Evolutionary conservation across 2,329 filamentous ascomycete species (phyloP), one percentile per base, ranked within the genome.

Genomic region (Colletotrichum sidae): DNA sequence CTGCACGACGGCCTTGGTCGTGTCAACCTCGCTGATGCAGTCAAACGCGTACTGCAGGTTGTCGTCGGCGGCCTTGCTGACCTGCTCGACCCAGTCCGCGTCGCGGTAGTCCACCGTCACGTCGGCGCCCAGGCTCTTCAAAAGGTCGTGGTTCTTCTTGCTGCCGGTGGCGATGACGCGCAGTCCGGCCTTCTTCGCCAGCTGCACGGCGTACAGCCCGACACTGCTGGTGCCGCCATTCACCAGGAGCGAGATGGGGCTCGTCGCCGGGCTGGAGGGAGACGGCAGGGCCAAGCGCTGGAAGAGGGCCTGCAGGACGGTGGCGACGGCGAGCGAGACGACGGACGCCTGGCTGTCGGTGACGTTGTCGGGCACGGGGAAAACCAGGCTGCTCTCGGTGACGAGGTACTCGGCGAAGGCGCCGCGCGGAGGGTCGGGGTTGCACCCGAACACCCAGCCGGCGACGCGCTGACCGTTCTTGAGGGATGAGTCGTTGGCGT

Each of bases 71-170:
- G 77, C 75, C 17, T 70, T 69, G 46, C 35, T 46, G 12, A 60
- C 54, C 41, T 65, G 64, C 13, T 65, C 64, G 4, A 60, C 11
- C 64, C 64, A 67, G 44, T 67, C 50, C 17, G 47, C 52, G 3
- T 67, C 67, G 37, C 71, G 73, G 74, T 86, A 84, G 74, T 87
- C 82, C 60, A 85, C 81, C 13, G 75, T 77, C 6, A 73, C 71
- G 17, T 80, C 79, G 8, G 83, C 84, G n/a, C 84, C 84, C 3
- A 80, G 76, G 1, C 70, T 72, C 62, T 74, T 73, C 15, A 82
- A 74, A 4, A 80, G 75, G 1, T 73, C 77, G 45, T 75, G 74
- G 68, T 83, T 82, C 33, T 65, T 66, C 5, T 75, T 71, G 54
- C 54, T 49, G 6, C 53, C 64, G 0, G 64, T 67, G 7, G 64